Evolutionary conservation across 2,329 filamentous ascomycete species (phyloP), one percentile per base, ranked within the genome.

Genomic region (Fusarium acutatum): DNA sequence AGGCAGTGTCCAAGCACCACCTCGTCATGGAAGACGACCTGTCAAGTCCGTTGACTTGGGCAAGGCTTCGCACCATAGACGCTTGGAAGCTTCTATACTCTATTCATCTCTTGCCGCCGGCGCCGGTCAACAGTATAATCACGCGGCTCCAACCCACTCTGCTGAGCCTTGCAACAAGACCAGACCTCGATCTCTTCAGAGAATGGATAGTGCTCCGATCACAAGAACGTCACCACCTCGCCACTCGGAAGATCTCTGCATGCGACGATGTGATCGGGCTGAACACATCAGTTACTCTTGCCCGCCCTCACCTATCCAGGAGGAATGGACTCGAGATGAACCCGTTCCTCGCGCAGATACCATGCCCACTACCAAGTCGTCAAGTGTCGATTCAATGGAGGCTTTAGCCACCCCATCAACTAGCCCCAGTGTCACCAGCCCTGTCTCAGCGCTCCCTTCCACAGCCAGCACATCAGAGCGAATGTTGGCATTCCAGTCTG

Each of bases 401-500:
- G 80, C 80, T 7, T 78, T 87, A 9, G 84, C 82, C 14, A 88
- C 88, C 2, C 87, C 88, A 2, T 75, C 89, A 32, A 90, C 88
- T 3, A 89, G 86, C 73, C 87, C 88, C 0, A 88, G 87, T 74
- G 80, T 85, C 4, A 82, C 84, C 9, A 88, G 87, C 68, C 87
- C 88, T 9, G 80, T 86, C 10, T 85, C 83, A 26, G 81, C 83
- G 6, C 82, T 82, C 47, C 79, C 79, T 12, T 80, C 82, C 9
- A 81, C 81, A 28, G 84, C 84, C 67, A 82, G 81, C n/a, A 78
- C 82, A 3, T 83, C 85, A 7, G 86, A 87, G 11, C 83, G 85
- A 14, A 86, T 87, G 74, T 76, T 87, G 22, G 84, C 83, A 6
- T 91, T 90, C 78, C 88, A 88, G 62, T 92, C 90, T 7, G 90